A percentile compares a stretch with the other conserved stretches of the same genome.
These are phyloP conservation scores for Plasmopara viticola DNA, from an alignment of 352 stramenopile genomes.

Conservation along the genomic window DNA sequence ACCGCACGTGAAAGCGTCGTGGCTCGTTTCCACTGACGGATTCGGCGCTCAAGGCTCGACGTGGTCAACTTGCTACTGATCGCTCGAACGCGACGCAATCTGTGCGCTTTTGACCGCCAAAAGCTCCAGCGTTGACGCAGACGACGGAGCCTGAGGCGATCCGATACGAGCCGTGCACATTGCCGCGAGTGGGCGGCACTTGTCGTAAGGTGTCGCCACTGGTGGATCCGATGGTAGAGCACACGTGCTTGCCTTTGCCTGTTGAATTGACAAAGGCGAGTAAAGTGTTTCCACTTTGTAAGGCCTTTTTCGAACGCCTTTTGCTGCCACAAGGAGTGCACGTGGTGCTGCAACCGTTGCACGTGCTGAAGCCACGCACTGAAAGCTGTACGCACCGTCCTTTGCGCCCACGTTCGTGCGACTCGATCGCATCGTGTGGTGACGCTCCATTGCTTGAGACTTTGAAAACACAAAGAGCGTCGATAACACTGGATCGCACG, in stretches of 20 bases:
- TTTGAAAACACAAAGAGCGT: no score
- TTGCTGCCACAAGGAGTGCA: conserved; percentile 19
- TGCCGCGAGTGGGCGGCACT: background rate
- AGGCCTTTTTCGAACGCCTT: conserved; percentile 13
- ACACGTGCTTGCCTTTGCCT: conserved; percentile 1
- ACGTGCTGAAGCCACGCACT: conserved; percentile 9
- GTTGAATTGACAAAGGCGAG: conserved; percentile 4
- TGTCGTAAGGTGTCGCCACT: conserved; percentile 11
- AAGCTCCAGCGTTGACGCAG: conserved; percentile 4
- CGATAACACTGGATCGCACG: no score
- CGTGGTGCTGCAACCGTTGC: background rate
- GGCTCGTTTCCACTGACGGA: conserved; percentile 19
- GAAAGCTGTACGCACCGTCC: no score
- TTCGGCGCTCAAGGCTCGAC: conserved; percentile 8
- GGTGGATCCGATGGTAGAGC: conserved; percentile 5
- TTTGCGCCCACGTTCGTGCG: no score
- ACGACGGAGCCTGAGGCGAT: background rate
- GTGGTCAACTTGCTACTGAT: conserved; percentile 8
- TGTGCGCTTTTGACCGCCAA: conserved; percentile 11
- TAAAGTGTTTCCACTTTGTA: conserved; percentile 19
- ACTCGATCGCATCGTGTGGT: no score
- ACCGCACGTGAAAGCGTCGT: conserved; percentile 8
- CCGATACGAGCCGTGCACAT: background rate
- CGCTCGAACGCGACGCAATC: conserved; percentile 5
- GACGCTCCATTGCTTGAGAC: no score